Percentiles rank a stretch among this genome's conserved stretches.
phyloP scores from a whole-genome alignment of 805 yeast genomes.

The Wickerhamomyces bovis region DNA sequence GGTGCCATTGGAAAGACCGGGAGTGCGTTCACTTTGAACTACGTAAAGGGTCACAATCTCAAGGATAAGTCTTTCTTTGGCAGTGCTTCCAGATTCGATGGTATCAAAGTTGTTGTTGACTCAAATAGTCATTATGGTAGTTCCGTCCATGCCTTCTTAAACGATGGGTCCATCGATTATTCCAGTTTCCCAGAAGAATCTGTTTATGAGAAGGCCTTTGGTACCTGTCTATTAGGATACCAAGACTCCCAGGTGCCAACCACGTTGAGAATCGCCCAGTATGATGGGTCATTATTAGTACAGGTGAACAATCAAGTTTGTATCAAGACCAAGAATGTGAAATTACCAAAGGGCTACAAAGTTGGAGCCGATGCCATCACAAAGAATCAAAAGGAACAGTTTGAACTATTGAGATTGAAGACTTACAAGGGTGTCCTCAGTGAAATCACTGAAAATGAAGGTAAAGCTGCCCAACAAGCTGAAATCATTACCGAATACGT shows the following conservation, averaged over 20 bases:
- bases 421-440: conserved; percentile 47
- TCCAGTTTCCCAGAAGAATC: conserved; percentile 21
- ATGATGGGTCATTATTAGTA: conserved; percentile 47
- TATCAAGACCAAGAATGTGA: conserved; percentile 54
- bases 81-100: conserved; percentile 56
- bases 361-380: conserved; percentile 52
- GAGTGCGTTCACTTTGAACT: conserved; percentile 58
- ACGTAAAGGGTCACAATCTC: conserved; percentile 30
- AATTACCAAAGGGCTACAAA: conserved; percentile 37
- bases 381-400: conserved; percentile 44
- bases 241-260: conserved; percentile 68
- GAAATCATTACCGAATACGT: conserved; percentile 37
- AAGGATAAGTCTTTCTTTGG: conserved; percentile 35
- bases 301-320: conserved; percentile 69
- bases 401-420: conserved; percentile 57
- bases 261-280: conserved; percentile 60
- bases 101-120: conserved; percentile 57
- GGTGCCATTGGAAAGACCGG: conserved; percentile 43
- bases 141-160: conserved; percentile 51
- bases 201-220: conserved; percentile 35
- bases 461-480: conserved; percentile 38
- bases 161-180: conserved; percentile 46
- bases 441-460: conserved; percentile 56
- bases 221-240: conserved; percentile 51
- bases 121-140: conserved; percentile 40